phyloP scores from a whole-genome alignment of 208 protist genomes.

The Vickermania ingenoplastis region DNA sequence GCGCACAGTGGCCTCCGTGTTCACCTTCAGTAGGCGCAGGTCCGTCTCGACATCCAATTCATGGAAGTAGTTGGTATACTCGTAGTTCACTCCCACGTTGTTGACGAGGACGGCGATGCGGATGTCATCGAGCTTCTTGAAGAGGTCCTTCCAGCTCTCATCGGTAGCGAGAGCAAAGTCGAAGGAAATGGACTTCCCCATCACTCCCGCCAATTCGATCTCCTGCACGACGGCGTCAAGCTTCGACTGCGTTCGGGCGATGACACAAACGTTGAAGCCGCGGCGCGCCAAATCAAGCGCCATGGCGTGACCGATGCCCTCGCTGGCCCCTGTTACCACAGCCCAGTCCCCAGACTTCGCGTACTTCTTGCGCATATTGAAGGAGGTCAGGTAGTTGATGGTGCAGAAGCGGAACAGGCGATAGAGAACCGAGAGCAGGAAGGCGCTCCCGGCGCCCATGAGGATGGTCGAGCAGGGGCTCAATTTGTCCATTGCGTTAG shows the following conservation, averaged over 20 bases:
- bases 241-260: slow-evolving; percentile 83
- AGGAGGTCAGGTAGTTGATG: slow-evolving; percentile 34
- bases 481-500: too few relatives aligned
- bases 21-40: slow-evolving; percentile 77
- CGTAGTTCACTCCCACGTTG: slow-evolving; percentile 92
- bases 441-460: slow-evolving; percentile 26
- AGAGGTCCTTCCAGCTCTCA: slow-evolving; percentile 51
- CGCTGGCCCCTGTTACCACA: slow-evolving; percentile 91
- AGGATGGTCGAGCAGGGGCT: too few relatives aligned
- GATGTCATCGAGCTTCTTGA: slow-evolving; percentile 31
- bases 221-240: slow-evolving; percentile 67
- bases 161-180: slow-evolving; percentile 65
- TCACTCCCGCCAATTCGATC: slow-evolving; percentile 49
- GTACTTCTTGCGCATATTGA: slow-evolving; percentile 63
- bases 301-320: slow-evolving; percentile 92
- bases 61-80: slow-evolving; percentile 86
- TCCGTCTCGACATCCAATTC: slow-evolving; percentile 57
- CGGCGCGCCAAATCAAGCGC: slow-evolving; percentile 78
- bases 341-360: slow-evolving; percentile 72
- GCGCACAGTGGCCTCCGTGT: slow-evolving; percentile 70
- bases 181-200: slow-evolving; percentile 71
- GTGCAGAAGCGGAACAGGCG: slow-evolving; percentile 38
- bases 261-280: slow-evolving; percentile 89
- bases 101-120: slow-evolving; percentile 79
- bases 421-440: slow-evolving; percentile 18